Evolutionary conservation across 331 rosid species (phyloP), one percentile per base, ranked within the genome.

Genomic region (Malus hybrid): DNA sequence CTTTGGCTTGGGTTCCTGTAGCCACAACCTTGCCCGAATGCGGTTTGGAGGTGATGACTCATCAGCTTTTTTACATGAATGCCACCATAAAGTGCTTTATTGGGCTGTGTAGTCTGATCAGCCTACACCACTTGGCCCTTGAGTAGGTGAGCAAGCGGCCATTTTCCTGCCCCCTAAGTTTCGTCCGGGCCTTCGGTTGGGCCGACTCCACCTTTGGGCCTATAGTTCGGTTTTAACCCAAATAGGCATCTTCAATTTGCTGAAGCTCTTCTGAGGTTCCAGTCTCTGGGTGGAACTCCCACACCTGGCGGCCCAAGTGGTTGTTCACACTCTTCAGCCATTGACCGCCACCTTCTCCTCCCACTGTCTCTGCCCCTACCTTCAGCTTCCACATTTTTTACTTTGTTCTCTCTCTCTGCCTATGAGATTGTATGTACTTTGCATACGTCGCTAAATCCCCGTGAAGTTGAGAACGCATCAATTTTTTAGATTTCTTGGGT

Each of bases 351-450:
- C 70, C 76, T 32, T 65, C 67, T 6, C 70, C 46, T 12, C 70
- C 46, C 6, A 75, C 74, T 22, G 84, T 71, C n/a, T 76, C 81
- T 29, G 69, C 57, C 36, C 84, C 84, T 42, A 71, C 42, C 71
- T 80, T 75, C 63, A 80, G 77, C 80, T 80, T 73, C 84, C 84
- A 80, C 80, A 80, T 36, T 80, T 75, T 75, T 75, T 76, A 70
- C 63, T 9, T 29, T 36, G 42, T 36, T 36, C 44, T 36, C 42
- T 28, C 29, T 28, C 29, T 31, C 33, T 28, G 18, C 56, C 56
- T 3, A 50, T 5, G n/a, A 12, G 56, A 50, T 50, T 50, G 6
- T 7, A 36, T 36, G 2, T 50, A 13, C 16, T 14, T 50, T 50
- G n/a, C 5, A 15, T 50, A 15, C 56, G 5, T 50, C 6, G 7